Base-by-base conservation (phyloP, 2,329 filamentous ascomycete species). In the Phialemoniopsis sp. region DNA sequence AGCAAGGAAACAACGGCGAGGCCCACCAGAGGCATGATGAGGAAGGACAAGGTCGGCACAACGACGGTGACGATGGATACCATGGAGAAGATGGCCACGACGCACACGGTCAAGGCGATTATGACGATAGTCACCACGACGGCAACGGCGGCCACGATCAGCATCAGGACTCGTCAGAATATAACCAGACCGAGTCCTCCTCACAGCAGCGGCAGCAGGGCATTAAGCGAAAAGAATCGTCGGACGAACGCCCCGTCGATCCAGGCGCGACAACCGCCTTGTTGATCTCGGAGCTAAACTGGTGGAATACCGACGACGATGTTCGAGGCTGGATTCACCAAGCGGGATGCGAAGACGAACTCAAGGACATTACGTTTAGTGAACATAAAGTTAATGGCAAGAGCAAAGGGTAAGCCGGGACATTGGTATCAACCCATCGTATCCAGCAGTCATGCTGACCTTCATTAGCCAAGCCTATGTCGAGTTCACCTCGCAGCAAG, bases 301-400 rank as follows among this genome's bases (percentile, higher is more conserved):
- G 93, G 93, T 97, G 91, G 91, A 90, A 83, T 21, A 95, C 87
- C 3, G 93, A 98, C 57, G 93, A 98, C 56, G 89, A 97, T 52
- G 80, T 98, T 41, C 85, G 93, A 38, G 87, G 85, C 37, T 96
- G 89, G 87, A 74, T 86, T 17, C 81, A 82, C 48, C 76, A 87
- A 48, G 87, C 85, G n/a, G 78, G 77, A 3, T 87, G 81, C 50
- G 93, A 97, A 60, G 76, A 83, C 34, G 88, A 95, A 54, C 68
- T 97, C 14, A 89, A 87, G 54, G 93, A 97, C 45, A 80, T 98
- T 37, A 95, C 90, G 0, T 98, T 97, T 61, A 96, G 89, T 54
- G 93, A 98, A 61, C 93, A 97, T 65, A 98, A 98, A 60, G 90
- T 97, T 35, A 98, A 98, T 51, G 93, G 93, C 51, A 98, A 98